Evolutionary conservation across 2,329 filamentous ascomycete species (phyloP), one percentile per base, ranked within the genome.

Genomic region (Cadophora sp.): DNA sequence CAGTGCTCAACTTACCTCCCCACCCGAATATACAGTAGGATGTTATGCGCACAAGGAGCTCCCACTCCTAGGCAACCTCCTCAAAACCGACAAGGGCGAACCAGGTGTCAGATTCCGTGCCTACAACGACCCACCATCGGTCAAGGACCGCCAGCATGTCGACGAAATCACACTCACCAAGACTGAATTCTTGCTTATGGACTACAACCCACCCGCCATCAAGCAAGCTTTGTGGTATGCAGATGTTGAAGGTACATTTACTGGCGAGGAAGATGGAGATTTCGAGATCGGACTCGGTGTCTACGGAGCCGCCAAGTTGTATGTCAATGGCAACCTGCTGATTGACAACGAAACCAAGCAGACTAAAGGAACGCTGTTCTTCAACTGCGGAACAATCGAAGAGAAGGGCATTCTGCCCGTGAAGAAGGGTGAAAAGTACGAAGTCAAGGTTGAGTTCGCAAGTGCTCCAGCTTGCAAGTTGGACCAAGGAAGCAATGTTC

Each of bases 1-100:
- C 72, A 84, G 82, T 47, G 81, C 81, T 41, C 85, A 86, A 74
- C 79, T 86, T 0, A 76, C 73, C 13, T 77, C 76, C 0, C 65
- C 78, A 5, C 82, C 84, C 0, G 76, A 75, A 30, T 90, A 87
- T 74, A 82, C 85, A 1, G 83, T 89, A 51, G 89, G 89, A 11
- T 85, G 84, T 47, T 88, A 90, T 75, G 87, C 86, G 0, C 88
- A 91, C 78, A 88, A 88, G 73, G 82, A 88, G 69, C 81, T 90
- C 1, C 89, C 89, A 0, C 78, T 88, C 0, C 79, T 91, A 4
- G 86, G 87, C 0, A 79, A 79, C 1, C 78, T 83, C 5, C 79
- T 87, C 53, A 86, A 81, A 70, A 83, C 84, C 0, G 76, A 79
- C 0, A 80, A 84, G 22, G 87, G 87, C 33, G 82, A 84, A 70